These are phyloP conservation scores for Pichia norvegensis DNA, from an alignment of 1,139 yeast genomes.

Conservation along the genomic window DNA sequence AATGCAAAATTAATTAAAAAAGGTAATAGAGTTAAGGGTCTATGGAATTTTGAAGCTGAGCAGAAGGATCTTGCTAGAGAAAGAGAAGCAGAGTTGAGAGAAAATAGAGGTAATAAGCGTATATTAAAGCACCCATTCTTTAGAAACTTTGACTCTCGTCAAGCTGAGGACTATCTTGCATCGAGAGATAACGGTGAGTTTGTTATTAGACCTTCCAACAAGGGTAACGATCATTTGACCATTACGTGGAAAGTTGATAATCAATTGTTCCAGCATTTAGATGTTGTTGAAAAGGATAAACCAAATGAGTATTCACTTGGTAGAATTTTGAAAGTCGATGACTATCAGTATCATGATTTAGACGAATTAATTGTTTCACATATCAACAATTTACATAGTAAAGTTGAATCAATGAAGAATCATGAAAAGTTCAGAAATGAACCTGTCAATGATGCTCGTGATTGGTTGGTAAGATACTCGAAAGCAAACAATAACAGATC, in stretches of 20 bases:
- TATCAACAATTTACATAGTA: conserved; percentile 74
- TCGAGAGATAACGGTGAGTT: conserved; percentile 85
- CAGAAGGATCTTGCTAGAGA: conserved; percentile 46
- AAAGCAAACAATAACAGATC: conserved; percentile 87
- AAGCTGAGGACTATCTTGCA: conserved; percentile 91
- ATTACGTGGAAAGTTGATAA: conserved; percentile 96
- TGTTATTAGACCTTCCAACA: conserved; percentile 90
- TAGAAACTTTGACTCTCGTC: conserved; percentile 71
- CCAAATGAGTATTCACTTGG: conserved; percentile 57
- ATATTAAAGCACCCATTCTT: conserved; percentile 89
- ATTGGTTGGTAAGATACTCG: conserved; percentile 84
- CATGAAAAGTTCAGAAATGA: conserved; percentile 89
- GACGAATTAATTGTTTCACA: conserved; percentile 91
- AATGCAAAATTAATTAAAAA: conserved; percentile 44
- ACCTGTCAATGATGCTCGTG: conserved; percentile 68
- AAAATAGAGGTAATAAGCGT: conserved; percentile 44
- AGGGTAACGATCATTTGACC: conserved; percentile 80
- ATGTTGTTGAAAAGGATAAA: conserved; percentile 67
- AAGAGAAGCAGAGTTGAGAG: conserved; percentile 34
- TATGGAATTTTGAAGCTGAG: conserved; percentile 85
- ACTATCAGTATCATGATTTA: conserved; percentile 65
- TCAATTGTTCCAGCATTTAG: conserved; percentile 83
- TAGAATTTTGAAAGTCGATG: conserved; percentile 58
- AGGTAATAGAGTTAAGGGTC: conserved; percentile 49
- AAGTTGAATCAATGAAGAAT: conserved; percentile 75